A percentile compares a stretch with the other conserved stretches of the same genome.
phyloP scores from a whole-genome alignment of 2,329 filamentous ascomycete genomes.

The Nothophaeocryptopus gaeumannii region DNA sequence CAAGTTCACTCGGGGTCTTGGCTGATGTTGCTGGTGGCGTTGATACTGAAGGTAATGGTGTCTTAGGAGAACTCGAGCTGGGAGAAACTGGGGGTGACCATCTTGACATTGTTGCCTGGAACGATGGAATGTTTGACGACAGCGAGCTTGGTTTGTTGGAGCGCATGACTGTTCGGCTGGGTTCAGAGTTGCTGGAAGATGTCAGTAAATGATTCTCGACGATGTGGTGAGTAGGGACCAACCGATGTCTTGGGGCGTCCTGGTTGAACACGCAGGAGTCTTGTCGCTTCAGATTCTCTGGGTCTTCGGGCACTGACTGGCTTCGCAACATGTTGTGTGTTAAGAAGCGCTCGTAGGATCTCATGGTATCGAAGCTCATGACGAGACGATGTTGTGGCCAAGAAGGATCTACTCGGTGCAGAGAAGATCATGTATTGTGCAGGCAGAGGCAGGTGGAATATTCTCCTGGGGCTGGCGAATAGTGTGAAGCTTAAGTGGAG shows the following conservation, averaged over 20 bases:
- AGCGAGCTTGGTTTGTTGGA: conserved; percentile 20
- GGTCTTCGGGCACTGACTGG: conserved; percentile 9
- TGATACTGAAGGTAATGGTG: conserved; percentile 11
- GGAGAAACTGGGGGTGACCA: conserved; percentile 36
- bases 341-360: conserved; percentile 18
- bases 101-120: conserved; percentile 27
- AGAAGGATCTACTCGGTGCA: too few relatives aligned
- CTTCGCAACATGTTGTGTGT: conserved; percentile 12
- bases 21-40: conserved; percentile 12
- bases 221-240: neutral
- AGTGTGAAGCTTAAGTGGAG: conserved; percentile 10
- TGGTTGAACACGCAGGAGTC: conserved; percentile 22
- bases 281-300: conserved; percentile 18
- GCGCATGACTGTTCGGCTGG: conserved; percentile 15
- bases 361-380: conserved; percentile 27
- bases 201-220: conserved; percentile 9
- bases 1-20: conserved; percentile 17
- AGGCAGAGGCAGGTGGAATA: neutral
- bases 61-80: conserved; percentile 26
- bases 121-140: conserved; percentile 23
- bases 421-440: conserved; percentile 1
- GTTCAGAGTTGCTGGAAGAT: conserved; percentile 10
- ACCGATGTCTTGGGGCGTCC: conserved; percentile 1
- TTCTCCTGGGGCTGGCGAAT: conserved; percentile 11
- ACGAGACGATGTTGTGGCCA: neutral